Base-by-base conservation (phyloP, 345 rosid species). In the Citrus australasica region DNA sequence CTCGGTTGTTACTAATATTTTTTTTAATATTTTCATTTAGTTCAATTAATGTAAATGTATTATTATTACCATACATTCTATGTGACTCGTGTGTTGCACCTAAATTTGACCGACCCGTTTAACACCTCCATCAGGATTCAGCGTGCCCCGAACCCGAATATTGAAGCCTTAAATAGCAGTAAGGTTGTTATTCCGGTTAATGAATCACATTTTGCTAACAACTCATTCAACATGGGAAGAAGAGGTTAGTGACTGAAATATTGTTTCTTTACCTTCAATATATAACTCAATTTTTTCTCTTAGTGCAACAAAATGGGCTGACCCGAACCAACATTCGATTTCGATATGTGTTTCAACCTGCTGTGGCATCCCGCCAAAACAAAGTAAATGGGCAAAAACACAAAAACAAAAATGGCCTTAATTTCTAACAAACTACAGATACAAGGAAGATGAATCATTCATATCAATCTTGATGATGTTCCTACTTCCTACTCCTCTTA, bases 351-450 rank as follows among this genome's bases (percentile, higher is more conserved):
- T 48, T 53, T 53, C 58, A 53, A 53, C 58, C 22, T 53, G 58
- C 16, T 21, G 7, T 14, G n/a, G 38, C 71, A 64, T 76, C 69
- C 38, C 19, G 17, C 75, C 30, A 6, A 9, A 48, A 33, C 17
- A 11, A 19, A 25, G 33, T 27, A 3, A 51, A 40, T 2, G 59
- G 24, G 14, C 19, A 10, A 33, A 35, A 72, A 14, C 14, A 13
- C n/a, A 59, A 16, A 53, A 40, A 9, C 4, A 35, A 35, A 59
- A 24, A 53, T 35, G 32, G 10, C 4, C 16, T 33, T 66, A 58
- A 76, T 67, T 76, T 76, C 60, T 40, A 30, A 25, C 14, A 9
- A 58, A 53, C 79, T 73, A 46, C 46, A 69, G 27, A 5, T 65
- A 64, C 72, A 51, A 6, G 4, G 38, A 37, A 63, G n/a, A 25